phyloP scores from a whole-genome alignment of 495 filamentous ascomycete species.

The Glonium stellatum region DNA sequence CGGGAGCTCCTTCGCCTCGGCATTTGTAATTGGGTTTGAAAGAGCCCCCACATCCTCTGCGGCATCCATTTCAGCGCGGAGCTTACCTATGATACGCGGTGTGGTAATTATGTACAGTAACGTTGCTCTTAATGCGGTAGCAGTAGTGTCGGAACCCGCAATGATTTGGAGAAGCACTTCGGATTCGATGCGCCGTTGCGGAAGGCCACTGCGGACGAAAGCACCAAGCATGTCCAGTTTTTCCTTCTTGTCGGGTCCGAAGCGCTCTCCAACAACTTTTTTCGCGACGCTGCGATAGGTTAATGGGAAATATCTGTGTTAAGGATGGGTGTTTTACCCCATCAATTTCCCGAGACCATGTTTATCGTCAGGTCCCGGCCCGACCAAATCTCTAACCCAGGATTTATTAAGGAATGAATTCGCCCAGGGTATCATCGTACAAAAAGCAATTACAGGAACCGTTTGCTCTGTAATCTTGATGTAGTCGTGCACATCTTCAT shows the following conservation, averaged over 20 bases:
- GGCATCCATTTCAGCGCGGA: constrained; percentile 12
- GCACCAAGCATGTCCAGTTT: constrained; percentile 32
- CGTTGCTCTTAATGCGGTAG: neutral
- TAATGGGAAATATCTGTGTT: neutral
- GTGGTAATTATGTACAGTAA: neutral
- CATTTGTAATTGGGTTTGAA: constrained; percentile 13
- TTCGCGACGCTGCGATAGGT: constrained; percentile 25
- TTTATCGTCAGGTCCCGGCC: constrained; percentile 28
- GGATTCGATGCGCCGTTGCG: constrained; percentile 22
- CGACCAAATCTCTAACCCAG: constrained; percentile 5
- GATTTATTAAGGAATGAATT: constrained; percentile 7
- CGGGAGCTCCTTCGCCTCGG: constrained; percentile 9
- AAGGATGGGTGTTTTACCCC: constrained; percentile 2
- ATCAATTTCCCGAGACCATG: constrained; percentile 24
- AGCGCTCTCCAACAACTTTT: constrained; percentile 33
- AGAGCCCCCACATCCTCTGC: constrained; percentile 5
- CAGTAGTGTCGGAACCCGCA: neutral
- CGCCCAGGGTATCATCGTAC: neutral
- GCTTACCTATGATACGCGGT: constrained; percentile 8
- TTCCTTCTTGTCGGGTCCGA: constrained; percentile 27
- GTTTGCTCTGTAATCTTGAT: constrained; percentile 36
- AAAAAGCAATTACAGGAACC: constrained; percentile 1
- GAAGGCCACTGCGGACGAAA: constrained; percentile 34
- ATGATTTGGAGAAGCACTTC: constrained; percentile 11
- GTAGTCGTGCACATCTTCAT: constrained; percentile 45